Percentiles rank a stretch among this genome's conserved stretches.
Conservation (phyloP, 306 rosid species). For the Glycine tomentella region DNA sequence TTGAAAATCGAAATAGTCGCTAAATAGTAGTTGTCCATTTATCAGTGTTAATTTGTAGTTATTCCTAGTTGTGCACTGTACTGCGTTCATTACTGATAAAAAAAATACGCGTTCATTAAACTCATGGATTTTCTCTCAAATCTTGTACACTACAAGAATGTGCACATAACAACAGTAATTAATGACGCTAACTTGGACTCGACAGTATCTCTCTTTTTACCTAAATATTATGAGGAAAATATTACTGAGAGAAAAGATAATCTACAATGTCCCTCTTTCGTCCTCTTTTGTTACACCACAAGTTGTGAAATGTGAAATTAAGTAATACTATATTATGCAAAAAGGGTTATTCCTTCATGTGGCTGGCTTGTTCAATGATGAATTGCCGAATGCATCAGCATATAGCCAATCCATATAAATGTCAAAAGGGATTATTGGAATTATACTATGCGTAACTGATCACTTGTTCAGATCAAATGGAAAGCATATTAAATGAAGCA, state of each 20-base stretch:
- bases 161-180: background rate
- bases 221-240: background rate
- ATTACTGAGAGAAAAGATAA: background rate
- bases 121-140: background rate
- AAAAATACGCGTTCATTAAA: background rate
- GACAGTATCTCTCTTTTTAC: background rate
- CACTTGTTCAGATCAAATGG: too few relatives aligned
- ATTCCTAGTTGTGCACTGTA: background rate
- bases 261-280: background rate
- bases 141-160: background rate
- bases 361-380: background rate
- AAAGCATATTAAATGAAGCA: too few relatives aligned
- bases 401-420: too few relatives aligned
- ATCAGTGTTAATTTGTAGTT: background rate
- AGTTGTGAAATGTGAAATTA: background rate
- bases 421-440: too few relatives aligned
- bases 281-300: background rate
- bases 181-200: background rate
- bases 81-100: background rate
- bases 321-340: background rate
- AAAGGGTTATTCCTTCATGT: background rate
- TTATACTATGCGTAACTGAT: too few relatives aligned
- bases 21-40: background rate
- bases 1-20: background rate
- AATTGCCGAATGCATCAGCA: too few relatives aligned